Base-by-base conservation (phyloP, 148 eudicot species). In the Limonium bicolor region DNA sequence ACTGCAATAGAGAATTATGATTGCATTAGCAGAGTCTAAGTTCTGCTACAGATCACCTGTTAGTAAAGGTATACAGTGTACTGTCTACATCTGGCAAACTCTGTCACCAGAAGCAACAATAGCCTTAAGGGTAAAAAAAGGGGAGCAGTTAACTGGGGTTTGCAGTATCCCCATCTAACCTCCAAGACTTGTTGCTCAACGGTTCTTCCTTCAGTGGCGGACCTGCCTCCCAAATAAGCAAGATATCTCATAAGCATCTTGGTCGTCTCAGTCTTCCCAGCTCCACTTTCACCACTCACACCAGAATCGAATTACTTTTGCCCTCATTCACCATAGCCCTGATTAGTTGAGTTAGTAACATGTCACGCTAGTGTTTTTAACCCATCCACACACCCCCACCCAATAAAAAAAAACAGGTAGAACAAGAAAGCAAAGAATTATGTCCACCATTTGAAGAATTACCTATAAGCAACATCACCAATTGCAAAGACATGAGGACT, bases 221-320 rank as follows among this genome's bases (percentile, higher is more conserved):
- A 62, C 48, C 94, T 82, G 27, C 96, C 96, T 40, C 96, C 96
- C 73, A 86, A 63, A 67, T 60, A 86, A 18, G 96, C 96, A 62
- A 86, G 96, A 66, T 86, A 86, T 3, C 56, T 84, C 96, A 86
- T 82, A 58, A 86, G 94, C 94, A 82, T 78, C 68, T 86, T 86
- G 24, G 95, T 85, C 24, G 95, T 85, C 66, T 85, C 95, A 10
- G 95, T 85, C 71, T 85, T 85, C 16, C 96, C 96, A 2, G 96
- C 94, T 35, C 96, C 96, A 66, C 96, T 86, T 71, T 86, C 96
- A 40, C 96, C 96, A 65, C 96, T 86, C 41, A 86, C n/a, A n/a
- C 96, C 42, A 86, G 57, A 39, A 86, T 86, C 27, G 96, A 65
- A 61, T 86, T 86, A 63, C 94, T 78, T 70, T 71, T 79, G 2